Evolutionary conservation across 2,329 filamentous ascomycete species (phyloP), one percentile per base, ranked within the genome.

Genomic region (Stachybotrys elegans): DNA sequence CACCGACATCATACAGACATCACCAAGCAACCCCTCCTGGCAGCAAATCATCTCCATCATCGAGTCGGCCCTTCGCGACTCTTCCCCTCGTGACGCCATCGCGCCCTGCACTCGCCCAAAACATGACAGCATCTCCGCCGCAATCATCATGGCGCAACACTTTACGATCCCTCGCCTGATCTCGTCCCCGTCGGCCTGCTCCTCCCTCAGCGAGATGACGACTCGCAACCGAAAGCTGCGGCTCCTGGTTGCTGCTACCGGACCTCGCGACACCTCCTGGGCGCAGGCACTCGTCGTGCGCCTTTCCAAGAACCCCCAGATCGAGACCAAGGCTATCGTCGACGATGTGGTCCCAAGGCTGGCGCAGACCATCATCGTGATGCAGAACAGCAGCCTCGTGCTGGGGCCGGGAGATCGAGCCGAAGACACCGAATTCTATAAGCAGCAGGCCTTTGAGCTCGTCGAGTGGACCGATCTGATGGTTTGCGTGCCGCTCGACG

Each of bases 401-500:
- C 50, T 51, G 6, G 60, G 61, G 17, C 58, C 60, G 42, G 58
- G 57, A 40, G 51, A 63, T 38, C 55, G 57, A 20, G 65, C 66
- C 7, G 70, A 72, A 43, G 75, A 76, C 21, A 66, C 78, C 53
- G 77, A 81, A 50, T 71, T 70, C 40, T 75, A 72, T 46, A 57
- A 58, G 21, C 65, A 67, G 42, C 76, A 73, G 49, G 81, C 73
- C 4, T 79, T 72, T 52, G 84, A 88, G 51, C 67, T 94, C 48
- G 88, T 89, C 51, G 79, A 88, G 48, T 96, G 91, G 91, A 88
- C 91, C 6, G 87, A 95, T 63, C 69, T 95, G 52, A 74, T 95
- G 46, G 82, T 95, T 23, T 78, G 95, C 44, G 86, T 86, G 6
- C 89, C 91, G 4, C 84, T 95, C 40, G 86, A 93, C 61, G 88